A percentile compares a stretch with the other conserved stretches of the same genome.
Evolutionary conservation across 805 yeast genomes (phyloP).

Genomic region (Saccharomycopsis capsularis): DNA sequence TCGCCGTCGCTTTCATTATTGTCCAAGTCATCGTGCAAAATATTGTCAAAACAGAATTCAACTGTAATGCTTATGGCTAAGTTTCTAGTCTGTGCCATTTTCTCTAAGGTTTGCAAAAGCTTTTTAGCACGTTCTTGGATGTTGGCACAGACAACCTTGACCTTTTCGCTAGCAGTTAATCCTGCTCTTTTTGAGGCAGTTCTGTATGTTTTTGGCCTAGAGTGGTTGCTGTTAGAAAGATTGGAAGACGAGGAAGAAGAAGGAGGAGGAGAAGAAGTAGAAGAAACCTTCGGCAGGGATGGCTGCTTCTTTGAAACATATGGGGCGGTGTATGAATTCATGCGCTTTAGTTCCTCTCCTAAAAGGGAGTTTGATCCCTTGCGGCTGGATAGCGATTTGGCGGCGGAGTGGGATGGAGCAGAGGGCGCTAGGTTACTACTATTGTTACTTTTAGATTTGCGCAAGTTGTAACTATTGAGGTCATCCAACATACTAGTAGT

Average conservation of each 20-base stretch:
- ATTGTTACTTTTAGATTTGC: not conserved
- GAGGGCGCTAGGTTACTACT: not conserved
- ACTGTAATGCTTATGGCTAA: constrained; percentile 17
- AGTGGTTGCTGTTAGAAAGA: not conserved
- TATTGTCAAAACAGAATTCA: constrained; percentile 21
- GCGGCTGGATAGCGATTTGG: not conserved
- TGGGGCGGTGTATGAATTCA: not conserved
- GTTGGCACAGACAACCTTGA: not conserved
- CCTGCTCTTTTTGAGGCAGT: not conserved
- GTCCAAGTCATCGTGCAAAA: constrained; percentile 14
- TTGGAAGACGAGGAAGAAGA: not conserved
- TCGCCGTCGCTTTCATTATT: constrained; percentile 12
- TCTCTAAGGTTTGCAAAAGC: constrained; percentile 10
- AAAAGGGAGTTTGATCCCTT: constrained; percentile 4
- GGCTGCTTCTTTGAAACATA: not conserved
- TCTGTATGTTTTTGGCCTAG: not conserved
- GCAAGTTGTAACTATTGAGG: constrained; percentile 9
- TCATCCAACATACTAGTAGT: constrained; percentile 22
- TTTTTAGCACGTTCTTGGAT: constrained; percentile 5
- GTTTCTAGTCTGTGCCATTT: constrained; percentile 2
- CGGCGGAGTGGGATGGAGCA: not conserved
- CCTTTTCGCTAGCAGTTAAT: not conserved
- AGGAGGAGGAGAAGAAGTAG: not conserved
- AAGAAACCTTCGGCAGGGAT: not conserved
- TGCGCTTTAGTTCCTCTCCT: constrained; percentile 11